Conservation (phyloP, 2,329 filamentous ascomycete species). For the Calonectria naviculata region DNA sequence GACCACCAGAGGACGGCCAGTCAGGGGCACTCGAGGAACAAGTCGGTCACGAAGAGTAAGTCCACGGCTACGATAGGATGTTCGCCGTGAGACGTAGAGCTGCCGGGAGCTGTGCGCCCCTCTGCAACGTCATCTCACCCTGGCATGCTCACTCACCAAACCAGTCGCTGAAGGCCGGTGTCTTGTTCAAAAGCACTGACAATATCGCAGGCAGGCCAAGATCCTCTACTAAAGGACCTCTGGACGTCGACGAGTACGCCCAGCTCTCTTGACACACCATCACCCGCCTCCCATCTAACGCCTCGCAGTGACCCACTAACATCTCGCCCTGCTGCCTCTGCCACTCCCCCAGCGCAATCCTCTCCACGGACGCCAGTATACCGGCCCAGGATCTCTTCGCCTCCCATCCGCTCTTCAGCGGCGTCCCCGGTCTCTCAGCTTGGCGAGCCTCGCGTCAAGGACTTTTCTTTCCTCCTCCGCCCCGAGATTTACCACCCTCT, state of each 20-base stretch:
- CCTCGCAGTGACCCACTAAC: conserved; percentile 41
- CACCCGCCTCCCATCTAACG: conserved; percentile 3
- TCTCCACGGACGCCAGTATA: conserved; percentile 30
- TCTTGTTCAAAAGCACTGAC: conserved; percentile 25
- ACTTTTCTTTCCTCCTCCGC: conserved; percentile 84
- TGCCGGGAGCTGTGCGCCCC: not conserved
- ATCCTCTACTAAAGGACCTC: conserved; percentile 80
- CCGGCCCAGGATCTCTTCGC: conserved; percentile 39
- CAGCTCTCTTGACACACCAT: not conserved
- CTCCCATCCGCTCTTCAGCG: conserved; percentile 36
- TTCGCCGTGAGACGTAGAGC: not conserved
- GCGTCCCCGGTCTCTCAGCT: conserved; percentile 43
- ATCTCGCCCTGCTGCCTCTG: conserved; percentile 38
- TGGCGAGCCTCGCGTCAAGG: conserved; percentile 59
- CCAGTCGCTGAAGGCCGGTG: not conserved
- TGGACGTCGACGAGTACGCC: conserved; percentile 80
- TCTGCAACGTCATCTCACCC: conserved; percentile 12
- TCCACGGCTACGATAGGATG: not conserved
- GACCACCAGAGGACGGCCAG: conserved; percentile 41
- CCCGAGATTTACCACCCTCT: conserved; percentile 87
- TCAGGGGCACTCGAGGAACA: conserved; percentile 50
- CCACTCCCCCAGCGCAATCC: conserved; percentile 5
- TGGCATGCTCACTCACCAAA: not conserved
- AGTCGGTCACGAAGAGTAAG: conserved; percentile 52
- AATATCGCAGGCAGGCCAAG: conserved; percentile 65